A percentile compares a stretch with the other conserved stretches of the same genome.
Conservation (phyloP, 2,329 filamentous ascomycete genomes). For the Cytospora leucostoma region DNA sequence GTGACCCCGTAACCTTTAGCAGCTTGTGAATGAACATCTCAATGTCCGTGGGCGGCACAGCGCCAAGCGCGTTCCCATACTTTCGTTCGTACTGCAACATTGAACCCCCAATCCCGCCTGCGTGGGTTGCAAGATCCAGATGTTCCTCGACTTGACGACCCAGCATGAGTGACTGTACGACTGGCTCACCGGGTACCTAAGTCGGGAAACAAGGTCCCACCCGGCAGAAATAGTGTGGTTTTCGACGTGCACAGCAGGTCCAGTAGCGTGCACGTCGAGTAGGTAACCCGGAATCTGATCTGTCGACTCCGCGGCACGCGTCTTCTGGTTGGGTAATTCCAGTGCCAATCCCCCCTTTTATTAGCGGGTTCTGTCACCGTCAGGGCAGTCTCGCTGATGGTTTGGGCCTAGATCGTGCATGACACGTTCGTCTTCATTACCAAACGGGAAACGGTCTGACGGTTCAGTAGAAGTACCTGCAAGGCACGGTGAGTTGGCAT, state of each 20-base stretch:
- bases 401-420: slow-evolving; percentile 15
- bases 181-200: no score
- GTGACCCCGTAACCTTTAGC: not conserved
- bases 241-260: no score
- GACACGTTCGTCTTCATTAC: slow-evolving; percentile 9
- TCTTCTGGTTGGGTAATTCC: slow-evolving; percentile 10
- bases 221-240: no score
- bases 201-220: no score
- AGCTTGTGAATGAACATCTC: not conserved
- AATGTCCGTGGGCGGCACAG: slow-evolving; percentile 2
- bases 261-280: no score
- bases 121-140: not conserved
- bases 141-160: not conserved
- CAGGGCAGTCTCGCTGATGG: not conserved
- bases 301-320: slow-evolving; percentile 8
- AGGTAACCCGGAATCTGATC: slow-evolving; percentile 5
- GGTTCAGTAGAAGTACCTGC: slow-evolving; percentile 15
- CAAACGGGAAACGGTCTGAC: slow-evolving; percentile 12
- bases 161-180: not conserved
- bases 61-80: not conserved
- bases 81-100: not conserved
- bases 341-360: slow-evolving; percentile 21
- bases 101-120: not conserved
- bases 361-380: slow-evolving; percentile 7
- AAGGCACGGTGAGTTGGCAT: slow-evolving; percentile 22